A percentile compares a stretch with the other conserved stretches of the same genome.
Evolutionary conservation across 1,284 basidiomycete species (phyloP).

Genomic region (Papiliotrema laurentii): DNA sequence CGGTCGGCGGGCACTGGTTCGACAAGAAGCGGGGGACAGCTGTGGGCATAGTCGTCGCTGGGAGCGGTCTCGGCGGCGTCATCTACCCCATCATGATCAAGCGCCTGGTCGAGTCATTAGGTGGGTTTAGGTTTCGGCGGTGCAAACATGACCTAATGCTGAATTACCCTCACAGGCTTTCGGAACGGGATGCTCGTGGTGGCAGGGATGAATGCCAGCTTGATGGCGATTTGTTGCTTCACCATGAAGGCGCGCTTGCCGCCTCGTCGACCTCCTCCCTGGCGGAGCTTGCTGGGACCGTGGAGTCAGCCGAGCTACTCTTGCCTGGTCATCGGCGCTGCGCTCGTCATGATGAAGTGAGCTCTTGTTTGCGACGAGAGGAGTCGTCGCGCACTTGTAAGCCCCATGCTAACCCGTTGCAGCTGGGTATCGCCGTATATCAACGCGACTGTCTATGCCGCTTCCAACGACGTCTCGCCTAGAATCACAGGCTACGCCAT

Average conservation of each 20-base stretch:
- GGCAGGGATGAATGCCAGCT: conserved; percentile 36
- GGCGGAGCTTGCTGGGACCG: conserved; percentile 25
- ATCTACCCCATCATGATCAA: conserved; percentile 43
- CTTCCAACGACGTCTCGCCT: conserved; percentile 19
- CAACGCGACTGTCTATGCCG: conserved; percentile 25
- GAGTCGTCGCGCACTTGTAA: too few species aligned
- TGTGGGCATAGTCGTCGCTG: conserved; percentile 37
- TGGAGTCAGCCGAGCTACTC: conserved; percentile 30
- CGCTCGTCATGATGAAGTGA: conserved; percentile 30
- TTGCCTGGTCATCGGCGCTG: conserved; percentile 25
- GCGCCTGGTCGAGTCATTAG: conserved; percentile 25
- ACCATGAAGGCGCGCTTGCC: conserved; percentile 40
- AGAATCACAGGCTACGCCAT: conserved; percentile 32
- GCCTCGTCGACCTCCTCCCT: conserved; percentile 31
- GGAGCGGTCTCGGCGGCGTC: conserved; percentile 39
- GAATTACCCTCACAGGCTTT: conserved; percentile 22
- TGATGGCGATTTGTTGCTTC: conserved; percentile 38
- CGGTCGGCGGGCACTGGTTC: conserved; percentile 45
- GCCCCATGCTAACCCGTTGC: neutral
- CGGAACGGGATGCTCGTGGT: conserved; percentile 39
- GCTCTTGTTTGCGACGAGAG: conserved; percentile 2
- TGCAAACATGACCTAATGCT: neutral
- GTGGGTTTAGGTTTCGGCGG: conserved; percentile 17
- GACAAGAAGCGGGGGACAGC: conserved; percentile 32
- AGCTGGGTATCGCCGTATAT: conserved; percentile 38